These are phyloP conservation scores for Ambrosia artemisiifolia DNA, from an alignment of 129 eudicot genomes.

Conservation along the genomic window DNA sequence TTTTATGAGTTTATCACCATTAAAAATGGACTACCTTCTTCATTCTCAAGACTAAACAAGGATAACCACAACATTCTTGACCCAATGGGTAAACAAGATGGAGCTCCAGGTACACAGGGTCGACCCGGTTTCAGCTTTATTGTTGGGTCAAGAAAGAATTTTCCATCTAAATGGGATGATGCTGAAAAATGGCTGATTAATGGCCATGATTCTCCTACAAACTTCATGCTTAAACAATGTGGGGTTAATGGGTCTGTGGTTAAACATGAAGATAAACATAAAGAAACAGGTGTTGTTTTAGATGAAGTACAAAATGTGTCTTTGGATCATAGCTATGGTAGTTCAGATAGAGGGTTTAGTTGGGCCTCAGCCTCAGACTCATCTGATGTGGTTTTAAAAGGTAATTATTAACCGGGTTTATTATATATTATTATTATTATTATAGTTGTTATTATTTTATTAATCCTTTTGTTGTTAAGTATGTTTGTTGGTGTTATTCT, in stretches of 20 bases:
- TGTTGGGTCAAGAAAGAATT: conserved; percentile 47
- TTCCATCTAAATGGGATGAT: conserved; percentile 94
- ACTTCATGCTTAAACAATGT: conserved; percentile 22
- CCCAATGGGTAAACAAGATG: conserved; percentile 37
- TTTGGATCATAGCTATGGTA: conserved; percentile 27
- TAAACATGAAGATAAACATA: conserved; percentile 18
- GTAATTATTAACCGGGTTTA: conserved; percentile 19
- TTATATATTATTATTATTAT: too few species aligned
- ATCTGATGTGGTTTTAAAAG: conserved; percentile 55
- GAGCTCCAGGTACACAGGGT: conserved; percentile 58
- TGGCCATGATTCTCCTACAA: conserved; percentile 59
- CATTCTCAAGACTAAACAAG: conserved; percentile 7
- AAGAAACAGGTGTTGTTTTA: conserved; percentile 20
- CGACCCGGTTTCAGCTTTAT: conserved; percentile 75
- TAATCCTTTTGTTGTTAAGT: too few species aligned
- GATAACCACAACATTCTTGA: conserved; percentile 25
- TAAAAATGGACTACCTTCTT: conserved; percentile 5
- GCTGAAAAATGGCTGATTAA: conserved; percentile 79
- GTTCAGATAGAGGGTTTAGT: conserved; percentile 27
- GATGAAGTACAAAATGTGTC: conserved; percentile 18
- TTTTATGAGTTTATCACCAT: conserved; percentile 1
- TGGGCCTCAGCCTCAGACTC: conserved; percentile 35
- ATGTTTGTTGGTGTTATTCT: too few species aligned
- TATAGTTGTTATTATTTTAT: too few species aligned
- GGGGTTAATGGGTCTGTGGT: background rate